phyloP scores from a whole-genome alignment of 192 early-diverging fungal species.

The Umbelopsis ramanniana region DNA sequence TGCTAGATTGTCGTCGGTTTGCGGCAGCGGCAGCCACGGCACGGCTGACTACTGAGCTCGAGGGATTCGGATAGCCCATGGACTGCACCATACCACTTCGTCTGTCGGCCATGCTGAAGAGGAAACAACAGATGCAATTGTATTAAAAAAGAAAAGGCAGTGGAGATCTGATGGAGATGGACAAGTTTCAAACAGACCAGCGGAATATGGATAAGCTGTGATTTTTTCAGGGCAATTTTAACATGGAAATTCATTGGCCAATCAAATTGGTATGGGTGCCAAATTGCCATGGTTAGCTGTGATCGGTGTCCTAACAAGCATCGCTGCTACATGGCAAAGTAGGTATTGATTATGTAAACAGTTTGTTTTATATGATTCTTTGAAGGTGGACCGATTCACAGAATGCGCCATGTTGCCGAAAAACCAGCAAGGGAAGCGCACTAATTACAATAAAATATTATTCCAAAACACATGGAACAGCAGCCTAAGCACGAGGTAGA shows the following conservation, averaged over 20 bases:
- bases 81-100: conserved; percentile 44
- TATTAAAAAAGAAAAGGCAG: background rate
- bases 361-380: too few species aligned
- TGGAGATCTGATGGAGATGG: conserved; percentile 10
- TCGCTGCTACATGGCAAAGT: too few species aligned
- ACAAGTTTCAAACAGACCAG: background rate
- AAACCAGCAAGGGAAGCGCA: too few species aligned
- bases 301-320: too few species aligned
- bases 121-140: background rate
- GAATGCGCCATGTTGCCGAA: too few species aligned
- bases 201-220: background rate
- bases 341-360: too few species aligned
- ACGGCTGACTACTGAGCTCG: conserved; percentile 36
- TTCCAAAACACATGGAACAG: background rate
- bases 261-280: background rate
- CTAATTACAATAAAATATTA: too few species aligned
- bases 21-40: conserved; percentile 47
- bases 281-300: background rate
- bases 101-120: conserved; percentile 40
- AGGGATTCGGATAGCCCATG: conserved; percentile 35
- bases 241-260: background rate
- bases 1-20: conserved; percentile 37
- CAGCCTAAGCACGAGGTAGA: background rate
- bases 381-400: too few species aligned
- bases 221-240: conserved; percentile 12